Percentiles rank a stretch among this genome's conserved stretches.
phyloP scores from a whole-genome alignment of 176 grass and related monocot species.

The Cenchrus americanus region DNA sequence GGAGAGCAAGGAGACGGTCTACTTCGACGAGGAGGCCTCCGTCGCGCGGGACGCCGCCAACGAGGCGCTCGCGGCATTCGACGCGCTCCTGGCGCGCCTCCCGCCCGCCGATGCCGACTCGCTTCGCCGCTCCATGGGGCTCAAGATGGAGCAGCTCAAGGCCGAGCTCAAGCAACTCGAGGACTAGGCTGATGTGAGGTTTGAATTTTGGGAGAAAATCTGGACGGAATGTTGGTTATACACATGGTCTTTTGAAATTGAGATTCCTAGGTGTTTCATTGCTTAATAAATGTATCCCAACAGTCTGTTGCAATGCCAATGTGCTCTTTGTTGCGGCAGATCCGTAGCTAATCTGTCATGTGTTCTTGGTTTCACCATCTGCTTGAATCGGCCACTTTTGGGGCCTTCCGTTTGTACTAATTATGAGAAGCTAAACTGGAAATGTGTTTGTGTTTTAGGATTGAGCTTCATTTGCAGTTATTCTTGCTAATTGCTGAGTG shows the following conservation, averaged over 20 bases:
- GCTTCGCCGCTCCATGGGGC: constrained; percentile 89
- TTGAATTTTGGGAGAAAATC: constrained; percentile 35
- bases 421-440: constrained; percentile 17
- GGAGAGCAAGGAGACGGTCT: constrained; percentile 95
- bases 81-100: constrained; percentile 72
- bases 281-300: constrained; percentile 36
- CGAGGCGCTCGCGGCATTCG: constrained; percentile 60
- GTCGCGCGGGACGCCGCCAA: constrained; percentile 77
- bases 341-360: constrained; percentile 13
- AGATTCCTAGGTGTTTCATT: constrained; percentile 21
- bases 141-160: constrained; percentile 99
- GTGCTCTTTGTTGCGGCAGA: neutral
- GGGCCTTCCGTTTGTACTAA: neutral
- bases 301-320: neutral
- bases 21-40: constrained; percentile 91
- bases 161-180: constrained; percentile 93
- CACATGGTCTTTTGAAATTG: constrained; percentile 11
- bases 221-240: neutral
- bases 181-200: constrained; percentile 44
- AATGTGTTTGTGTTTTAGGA: neutral
- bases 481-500: neutral
- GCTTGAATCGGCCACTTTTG: neutral
- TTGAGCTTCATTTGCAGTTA: constrained; percentile 11
- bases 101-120: constrained; percentile 62
- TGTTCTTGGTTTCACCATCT: neutral